Evolutionary conservation across 2,329 filamentous ascomycete species (phyloP), one percentile per base, ranked within the genome.

Genomic region (Trichocomaceae sp.): DNA sequence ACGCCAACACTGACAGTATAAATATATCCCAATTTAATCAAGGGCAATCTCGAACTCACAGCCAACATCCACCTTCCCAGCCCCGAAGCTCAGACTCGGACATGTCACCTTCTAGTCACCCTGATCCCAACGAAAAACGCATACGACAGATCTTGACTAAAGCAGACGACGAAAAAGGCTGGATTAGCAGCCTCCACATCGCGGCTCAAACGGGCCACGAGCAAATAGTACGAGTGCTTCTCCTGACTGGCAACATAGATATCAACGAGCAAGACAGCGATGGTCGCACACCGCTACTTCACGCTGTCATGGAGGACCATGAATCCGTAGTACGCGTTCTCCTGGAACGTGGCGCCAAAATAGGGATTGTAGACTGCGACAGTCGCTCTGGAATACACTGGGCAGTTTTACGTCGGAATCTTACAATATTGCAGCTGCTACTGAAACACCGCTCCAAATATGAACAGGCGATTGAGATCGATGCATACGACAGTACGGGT

Each of bases 211-310:
- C 19, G 23, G 52, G 52, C 15, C 22, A 54, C n/a, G 45, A 54
- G 44, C 52, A 41, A 19, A 54, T 54, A n/a, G 15, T 54, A 12
- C 52, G 35, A 8, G 35, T 42, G 35, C 19, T 54, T 9, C 17
- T 51, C 7, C 23, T 29, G 20, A 29, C 35, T 5, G 26, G 37
- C 33, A 42, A 44, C 37, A 47, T 48, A 33, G 53, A 55, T 22
- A 12, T 45, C 47, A 50, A 55, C 17, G 15, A 50, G 20, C 53
- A 50, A 17, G 53, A 60, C 51, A 51, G 41, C 57, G 39, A 49
- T 19, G 50, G 49, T 33, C 47, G 57, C 50, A 59, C 60, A n/a
- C 52, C 57, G 9, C 47, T 61, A 22, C 47, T 47, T 15, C 49
- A 58, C 15, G 57, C 59, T 13, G 55, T 56, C 31, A 44, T 39